Conservation (phyloP, 257 asterid genomes). For the Solanum paucissectum region DNA sequence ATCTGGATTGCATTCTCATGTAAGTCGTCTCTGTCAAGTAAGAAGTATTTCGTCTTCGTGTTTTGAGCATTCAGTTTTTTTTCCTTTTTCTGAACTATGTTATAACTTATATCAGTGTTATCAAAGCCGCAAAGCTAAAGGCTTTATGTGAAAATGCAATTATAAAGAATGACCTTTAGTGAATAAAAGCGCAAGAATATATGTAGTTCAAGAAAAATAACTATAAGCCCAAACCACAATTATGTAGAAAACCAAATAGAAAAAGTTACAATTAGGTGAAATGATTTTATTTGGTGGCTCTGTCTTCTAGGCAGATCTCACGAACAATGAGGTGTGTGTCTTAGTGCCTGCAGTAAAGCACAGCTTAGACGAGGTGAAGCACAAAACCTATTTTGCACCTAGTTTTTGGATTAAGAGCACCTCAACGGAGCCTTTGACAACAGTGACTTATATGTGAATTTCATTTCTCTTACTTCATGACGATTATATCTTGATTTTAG, state of each 20-base stretch:
- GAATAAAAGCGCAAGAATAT: neutral
- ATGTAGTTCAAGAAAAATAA: neutral
- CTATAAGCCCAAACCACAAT: neutral
- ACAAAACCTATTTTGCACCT: neutral
- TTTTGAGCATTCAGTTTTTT: neutral
- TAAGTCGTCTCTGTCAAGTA: neutral
- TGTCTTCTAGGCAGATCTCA: neutral
- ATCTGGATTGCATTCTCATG: neutral
- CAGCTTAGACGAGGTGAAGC: neutral
- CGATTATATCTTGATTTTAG: neutral
- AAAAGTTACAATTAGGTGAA: neutral
- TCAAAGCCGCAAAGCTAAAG: neutral
- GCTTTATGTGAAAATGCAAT: neutral
- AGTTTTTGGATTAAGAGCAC: neutral
- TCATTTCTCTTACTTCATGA: neutral
- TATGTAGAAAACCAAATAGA: neutral
- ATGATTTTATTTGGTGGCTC: neutral
- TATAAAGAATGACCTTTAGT: neutral
- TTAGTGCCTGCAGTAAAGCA: neutral
- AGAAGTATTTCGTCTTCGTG: neutral
- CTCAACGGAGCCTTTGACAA: neutral
- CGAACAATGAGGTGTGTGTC: neutral
- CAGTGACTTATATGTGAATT: neutral
- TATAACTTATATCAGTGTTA: neutral
- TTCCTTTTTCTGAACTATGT: neutral